Conservation (phyloP, 2,329 filamentous ascomycete species). For the Geosmithia flava region DNA sequence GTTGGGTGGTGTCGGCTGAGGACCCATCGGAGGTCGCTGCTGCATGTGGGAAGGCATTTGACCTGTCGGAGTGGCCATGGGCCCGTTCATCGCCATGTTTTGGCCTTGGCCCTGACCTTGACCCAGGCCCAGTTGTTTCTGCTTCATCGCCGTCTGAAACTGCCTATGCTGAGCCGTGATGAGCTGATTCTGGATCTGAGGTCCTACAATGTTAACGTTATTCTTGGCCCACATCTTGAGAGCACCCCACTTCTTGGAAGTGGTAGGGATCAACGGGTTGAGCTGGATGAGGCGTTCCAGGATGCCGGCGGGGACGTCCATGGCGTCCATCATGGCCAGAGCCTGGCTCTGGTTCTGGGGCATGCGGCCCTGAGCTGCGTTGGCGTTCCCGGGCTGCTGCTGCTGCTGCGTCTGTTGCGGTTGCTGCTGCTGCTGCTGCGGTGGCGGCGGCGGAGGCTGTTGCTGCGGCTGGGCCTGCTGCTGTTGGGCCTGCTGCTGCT, state of each 20-base stretch:
- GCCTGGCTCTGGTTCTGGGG: conserved; percentile 13
- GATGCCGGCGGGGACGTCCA: conserved; percentile 30
- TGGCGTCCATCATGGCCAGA: conserved; percentile 29
- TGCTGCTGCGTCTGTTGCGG: neutral
- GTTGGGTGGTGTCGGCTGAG: conserved; percentile 6
- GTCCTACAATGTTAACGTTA: conserved; percentile 16
- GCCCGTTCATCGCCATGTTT: conserved; percentile 3
- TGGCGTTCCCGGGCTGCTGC: neutral
- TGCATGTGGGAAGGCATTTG: conserved; percentile 2
- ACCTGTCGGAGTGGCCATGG: neutral
- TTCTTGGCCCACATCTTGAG: conserved; percentile 29
- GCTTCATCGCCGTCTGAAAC: conserved; percentile 19
- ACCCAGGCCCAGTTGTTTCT: conserved; percentile 8
- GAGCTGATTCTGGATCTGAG: conserved; percentile 18
- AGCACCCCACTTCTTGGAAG: conserved; percentile 36
- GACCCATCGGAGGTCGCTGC: conserved; percentile 7
- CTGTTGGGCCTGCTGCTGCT: conserved; percentile 7
- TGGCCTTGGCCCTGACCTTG: conserved; percentile 14
- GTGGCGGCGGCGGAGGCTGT: conserved; percentile 8
- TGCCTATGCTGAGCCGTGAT: conserved; percentile 23
- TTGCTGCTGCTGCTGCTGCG: conserved; percentile 13
- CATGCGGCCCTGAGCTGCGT: neutral
- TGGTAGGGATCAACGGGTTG: conserved; percentile 18
- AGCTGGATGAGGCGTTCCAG: conserved; percentile 11
- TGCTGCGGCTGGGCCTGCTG: conserved; percentile 1